Evolutionary conservation across 179 eudicot genomes (phyloP), one percentile per base, ranked within the genome.

Genomic region (Pouteria campechiana): DNA sequence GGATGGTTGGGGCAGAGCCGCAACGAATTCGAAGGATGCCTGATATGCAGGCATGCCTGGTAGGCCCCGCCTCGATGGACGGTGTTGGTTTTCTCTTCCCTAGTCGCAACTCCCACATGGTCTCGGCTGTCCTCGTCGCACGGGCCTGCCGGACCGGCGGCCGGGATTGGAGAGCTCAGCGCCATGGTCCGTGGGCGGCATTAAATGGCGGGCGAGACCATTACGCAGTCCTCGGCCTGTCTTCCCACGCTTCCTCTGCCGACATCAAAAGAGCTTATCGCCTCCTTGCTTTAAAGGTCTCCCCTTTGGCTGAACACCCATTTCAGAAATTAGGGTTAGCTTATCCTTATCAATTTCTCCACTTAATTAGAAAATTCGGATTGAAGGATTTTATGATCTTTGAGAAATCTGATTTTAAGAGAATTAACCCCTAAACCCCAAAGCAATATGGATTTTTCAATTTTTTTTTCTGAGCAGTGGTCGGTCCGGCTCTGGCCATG

Each of bases 251-350:
- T 46, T 69, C 87, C 14, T 22, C 65, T 15, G 25, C 76, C 17
- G 78, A 78, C 37, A 78, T 82, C 14, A 82, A 82, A 49, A 82
- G 65, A 41, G 87, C 93, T 24, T 82, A 78, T 49, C 87, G 93
- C 19, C 65, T 66, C 53, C 93, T 82, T 21, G 87, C 93, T 53
- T 78, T 68, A 34, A 78, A 78, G 83, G 93, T 64, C 12, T 33
- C 25, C 12, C 28, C 15, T 12, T 17, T 1, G 2, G 7, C 31
- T 7, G 1, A 7, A 5, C 36, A 32, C 31, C 32, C 31, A 8
- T 8, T 50, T 39, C 30, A 8, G 5, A 11, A 12, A 14, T 7
- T 28, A 9, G 27, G 40, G 0, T 52, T 17, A 22, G 10, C 22
- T 10, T 7, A 4, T 8, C 20, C n/a, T n/a, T n/a, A n/a, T n/a